Conservation (phyloP, 2,329 filamentous ascomycete genomes). For the Helotiales sp. region DNA sequence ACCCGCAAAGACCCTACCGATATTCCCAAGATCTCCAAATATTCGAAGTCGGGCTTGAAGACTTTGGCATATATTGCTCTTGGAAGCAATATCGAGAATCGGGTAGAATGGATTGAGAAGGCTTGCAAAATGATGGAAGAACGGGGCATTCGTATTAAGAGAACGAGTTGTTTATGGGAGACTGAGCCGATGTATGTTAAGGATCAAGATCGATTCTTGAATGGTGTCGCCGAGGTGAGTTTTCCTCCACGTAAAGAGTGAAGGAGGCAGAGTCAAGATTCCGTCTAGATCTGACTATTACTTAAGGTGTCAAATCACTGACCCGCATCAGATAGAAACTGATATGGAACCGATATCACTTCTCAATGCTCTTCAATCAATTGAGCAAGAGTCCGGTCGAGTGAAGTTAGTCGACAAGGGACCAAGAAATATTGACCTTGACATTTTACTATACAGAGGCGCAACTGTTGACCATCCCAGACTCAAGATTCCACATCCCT, state of each 20-base stretch:
- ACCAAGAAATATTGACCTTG: slow-evolving; percentile 90
- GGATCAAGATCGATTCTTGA: slow-evolving; percentile 87
- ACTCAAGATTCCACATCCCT: slow-evolving; percentile 81
- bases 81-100: slow-evolving; percentile 90
- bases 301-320: background rate
- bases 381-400: slow-evolving; percentile 80
- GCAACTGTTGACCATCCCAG: slow-evolving; percentile 69
- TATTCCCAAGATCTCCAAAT: background rate
- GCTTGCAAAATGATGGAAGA: slow-evolving; percentile 80
- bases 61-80: slow-evolving; percentile 77
- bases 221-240: slow-evolving; percentile 88
- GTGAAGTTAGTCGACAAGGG: slow-evolving; percentile 90
- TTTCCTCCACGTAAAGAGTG: background rate
- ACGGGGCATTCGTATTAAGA: slow-evolving; percentile 72
- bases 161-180: slow-evolving; percentile 90
- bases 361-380: slow-evolving; percentile 79
- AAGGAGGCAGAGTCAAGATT: background rate
- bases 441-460: slow-evolving; percentile 83
- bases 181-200: slow-evolving; percentile 96
- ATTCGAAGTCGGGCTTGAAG: background rate
- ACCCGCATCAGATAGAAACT: slow-evolving; percentile 73
- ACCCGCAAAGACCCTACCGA: background rate
- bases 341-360: slow-evolving; percentile 74
- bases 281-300: background rate
- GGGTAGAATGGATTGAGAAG: slow-evolving; percentile 81